These are phyloP conservation scores for Groenewaldozyma sp. DNA, from an alignment of 1,139 yeast species.

Conservation along the genomic window DNA sequence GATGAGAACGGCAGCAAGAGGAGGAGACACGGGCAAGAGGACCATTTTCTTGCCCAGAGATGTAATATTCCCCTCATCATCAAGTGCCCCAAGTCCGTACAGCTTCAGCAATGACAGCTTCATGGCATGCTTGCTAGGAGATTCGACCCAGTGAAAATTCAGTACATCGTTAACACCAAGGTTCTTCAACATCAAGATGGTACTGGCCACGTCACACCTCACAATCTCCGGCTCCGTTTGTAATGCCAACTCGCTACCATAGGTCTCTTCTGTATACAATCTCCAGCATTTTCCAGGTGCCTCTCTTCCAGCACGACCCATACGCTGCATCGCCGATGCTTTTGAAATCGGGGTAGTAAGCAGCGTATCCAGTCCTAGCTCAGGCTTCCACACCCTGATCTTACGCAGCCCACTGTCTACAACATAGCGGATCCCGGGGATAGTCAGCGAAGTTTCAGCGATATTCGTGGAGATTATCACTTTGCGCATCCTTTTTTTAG, in stretches of 20 bases:
- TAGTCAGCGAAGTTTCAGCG: constrained; percentile 95
- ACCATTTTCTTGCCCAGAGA: constrained; percentile 76
- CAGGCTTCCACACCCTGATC: constrained; percentile 91
- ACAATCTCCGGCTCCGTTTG: constrained; percentile 92
- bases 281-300: constrained; percentile 83
- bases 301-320: constrained; percentile 99
- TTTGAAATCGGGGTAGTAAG: constrained; percentile 87
- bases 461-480: constrained; percentile 87
- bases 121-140: constrained; percentile 75
- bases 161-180: constrained; percentile 77
- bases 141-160: constrained; percentile 87
- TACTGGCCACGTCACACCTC: constrained; percentile 76
- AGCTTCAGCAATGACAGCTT: constrained; percentile 69
- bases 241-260: constrained; percentile 43
- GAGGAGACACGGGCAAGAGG: constrained; percentile 81
- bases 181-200: constrained; percentile 72
- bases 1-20: constrained; percentile 77
- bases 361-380: constrained; percentile 80
- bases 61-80: constrained; percentile 69
- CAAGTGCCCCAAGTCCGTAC: constrained; percentile 69
- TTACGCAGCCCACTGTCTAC: constrained; percentile 88
- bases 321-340: constrained; percentile 90
- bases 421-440: constrained; percentile 90
- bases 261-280: constrained; percentile 68
- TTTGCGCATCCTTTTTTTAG: constrained; percentile 40